Conservation (phyloP, 169 alveolate genomes). For the Cryptosporidium xiaoi region DNA sequence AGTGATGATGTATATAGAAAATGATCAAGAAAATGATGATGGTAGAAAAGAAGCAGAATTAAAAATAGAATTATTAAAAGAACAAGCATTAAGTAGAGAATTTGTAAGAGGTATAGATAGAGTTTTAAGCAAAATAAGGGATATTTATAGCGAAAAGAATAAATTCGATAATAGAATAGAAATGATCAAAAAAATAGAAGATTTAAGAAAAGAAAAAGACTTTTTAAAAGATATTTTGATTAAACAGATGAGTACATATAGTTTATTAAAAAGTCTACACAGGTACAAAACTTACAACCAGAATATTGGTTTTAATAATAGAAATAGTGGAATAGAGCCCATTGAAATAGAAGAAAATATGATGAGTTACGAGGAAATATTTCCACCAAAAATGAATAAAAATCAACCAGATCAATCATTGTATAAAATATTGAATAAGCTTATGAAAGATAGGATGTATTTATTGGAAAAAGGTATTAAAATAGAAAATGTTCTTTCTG, state of each 20-base stretch:
- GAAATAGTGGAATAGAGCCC: not conserved
- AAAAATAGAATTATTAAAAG: conserved; percentile 41
- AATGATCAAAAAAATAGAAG: conserved; percentile 10
- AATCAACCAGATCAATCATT: conserved; percentile 3
- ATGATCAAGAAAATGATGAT: conserved; percentile 29
- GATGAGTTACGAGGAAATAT: conserved; percentile 30
- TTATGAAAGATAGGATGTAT: conserved; percentile 18
- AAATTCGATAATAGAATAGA: not conserved
- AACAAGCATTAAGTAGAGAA: conserved; percentile 31
- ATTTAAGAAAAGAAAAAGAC: conserved; percentile 34
- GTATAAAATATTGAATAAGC: conserved; percentile 3
- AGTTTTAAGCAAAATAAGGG: conserved; percentile 23
- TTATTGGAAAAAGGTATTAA: conserved; percentile 6
- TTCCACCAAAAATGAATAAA: not conserved
- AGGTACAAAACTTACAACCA: not conserved
- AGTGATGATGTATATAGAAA: conserved; percentile 37
- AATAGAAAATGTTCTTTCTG: conserved; percentile 1
- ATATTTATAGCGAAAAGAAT: conserved; percentile 14
- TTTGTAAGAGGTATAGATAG: conserved; percentile 37
- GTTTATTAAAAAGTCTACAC: conserved; percentile 14
- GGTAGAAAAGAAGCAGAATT: conserved; percentile 35
- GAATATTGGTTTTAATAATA: not conserved
- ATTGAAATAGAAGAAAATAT: conserved; percentile 30
- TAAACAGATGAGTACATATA: conserved; percentile 39
- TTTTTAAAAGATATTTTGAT: conserved; percentile 13